Base-by-base conservation (phyloP, 2,329 filamentous ascomycete species). In the Colletotrichum musicola region DNA sequence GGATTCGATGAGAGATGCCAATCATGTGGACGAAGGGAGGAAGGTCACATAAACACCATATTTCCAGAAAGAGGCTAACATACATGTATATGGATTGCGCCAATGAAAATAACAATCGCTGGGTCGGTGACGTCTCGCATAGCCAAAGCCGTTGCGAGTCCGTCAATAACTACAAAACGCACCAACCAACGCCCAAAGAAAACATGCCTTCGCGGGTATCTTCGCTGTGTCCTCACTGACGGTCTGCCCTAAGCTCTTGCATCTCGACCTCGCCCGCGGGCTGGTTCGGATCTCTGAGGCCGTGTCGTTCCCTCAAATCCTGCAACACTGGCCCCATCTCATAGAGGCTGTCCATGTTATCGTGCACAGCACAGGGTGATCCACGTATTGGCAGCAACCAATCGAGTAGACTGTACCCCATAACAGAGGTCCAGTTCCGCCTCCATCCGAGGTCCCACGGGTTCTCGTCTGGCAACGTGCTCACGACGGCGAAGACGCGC, bases 301-400 rank as follows among this genome's bases (percentile, higher is more conserved):
- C 73, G 64, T 81, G 80, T 64, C 84, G 78, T 54, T 75, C 79
- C 72, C 86, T 87, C 63, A 93, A 75, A 30, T 84, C 77, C 35
- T 86, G 80, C 3, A 95, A 83, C 4, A 89, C 82, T 4, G 85
- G 85, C 0, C 92, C 92, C 74, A 93, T 82, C 14, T 86, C 84
- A 76, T 92, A 97, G 65, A 93, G 88, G 74, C 92, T 90, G 70
- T 87, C 85, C 67, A 84, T 83, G 72, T 84, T 86, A 54, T 89
- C 89, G 73, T 95, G 92, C 61, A 88, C 86, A 58, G 86, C 86
- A 77, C 92, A 95, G 0, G 95, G 95, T 4, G 92, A 94, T 68
- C 88, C 85, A 64, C 84, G 88, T 40, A 97, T 77, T 0, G 95
- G 95, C 1, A 97, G 80, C 13, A 97, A 75, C 95, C 95, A 98